These are phyloP conservation scores for Saturnispora sanitii DNA, from an alignment of 805 yeast genomes.

Conservation along the genomic window DNA sequence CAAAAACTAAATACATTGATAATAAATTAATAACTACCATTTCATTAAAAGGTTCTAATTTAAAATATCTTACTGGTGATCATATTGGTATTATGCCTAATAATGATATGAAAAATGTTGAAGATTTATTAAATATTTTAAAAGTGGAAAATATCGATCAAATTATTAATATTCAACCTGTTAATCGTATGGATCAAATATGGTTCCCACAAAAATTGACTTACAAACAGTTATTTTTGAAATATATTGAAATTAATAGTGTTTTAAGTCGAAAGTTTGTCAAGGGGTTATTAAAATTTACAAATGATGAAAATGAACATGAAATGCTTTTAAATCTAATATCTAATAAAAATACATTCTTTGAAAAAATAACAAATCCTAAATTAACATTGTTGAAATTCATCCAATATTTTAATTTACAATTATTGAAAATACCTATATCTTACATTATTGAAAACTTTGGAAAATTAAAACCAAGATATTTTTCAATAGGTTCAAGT, in stretches of 20 bases:
- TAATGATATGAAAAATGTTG: conserved; percentile 59
- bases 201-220: conserved; percentile 67
- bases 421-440: conserved; percentile 60
- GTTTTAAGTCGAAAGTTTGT: conserved; percentile 79
- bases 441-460: conserved; percentile 70
- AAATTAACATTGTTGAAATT: conserved; percentile 63
- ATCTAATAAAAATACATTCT: conserved; percentile 52
- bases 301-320: conserved; percentile 27
- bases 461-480: conserved; percentile 77
- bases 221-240: conserved; percentile 62
- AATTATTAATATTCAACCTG: conserved; percentile 50
- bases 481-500: conserved; percentile 87
- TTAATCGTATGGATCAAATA: conserved; percentile 45
- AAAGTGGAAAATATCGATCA: conserved; percentile 40
- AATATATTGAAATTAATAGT: conserved; percentile 78
- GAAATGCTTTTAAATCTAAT: conserved; percentile 33
- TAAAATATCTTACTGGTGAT: conserved; percentile 86
- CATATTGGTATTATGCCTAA: conserved; percentile 88
- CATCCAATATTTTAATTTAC: conserved; percentile 45
- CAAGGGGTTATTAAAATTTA: conserved; percentile 7
- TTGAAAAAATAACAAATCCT: conserved; percentile 43
- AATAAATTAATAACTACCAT: conserved; percentile 64
- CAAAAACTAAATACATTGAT: conserved; percentile 51
- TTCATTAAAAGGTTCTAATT: conserved; percentile 47
- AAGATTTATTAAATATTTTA: conserved; percentile 49